Evolutionary conservation across 2,329 filamentous ascomycete genomes (phyloP), one percentile per base, ranked within the genome.

Genomic region (Corinectria fuckeliana): DNA sequence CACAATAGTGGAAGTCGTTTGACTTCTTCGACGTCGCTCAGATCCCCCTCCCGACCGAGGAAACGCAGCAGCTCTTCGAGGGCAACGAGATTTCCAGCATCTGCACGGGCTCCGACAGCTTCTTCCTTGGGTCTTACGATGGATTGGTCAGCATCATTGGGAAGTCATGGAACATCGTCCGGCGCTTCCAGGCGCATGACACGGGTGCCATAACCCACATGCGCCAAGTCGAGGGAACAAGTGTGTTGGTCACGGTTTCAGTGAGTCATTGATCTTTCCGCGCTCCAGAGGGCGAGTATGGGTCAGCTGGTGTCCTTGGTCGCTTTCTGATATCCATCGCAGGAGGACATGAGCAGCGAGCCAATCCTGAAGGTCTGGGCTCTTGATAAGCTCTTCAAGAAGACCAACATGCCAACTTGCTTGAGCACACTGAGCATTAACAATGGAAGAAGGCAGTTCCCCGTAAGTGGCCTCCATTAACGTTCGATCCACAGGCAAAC

Each of bases 11-110:
- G 94, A 97, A 97, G 91, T 89, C 91, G 69, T 99, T 99, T 82
- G 93, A 96, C 84, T 99, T 99, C 88, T 98, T 99, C 86, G 92
- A 97, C 79, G 92, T 96, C 76, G 88, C 88, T 75, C 89, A 91
- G 75, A 88, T 97, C 76, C 88, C 90, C 73, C 84, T 93, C 71
- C 85, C 85, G 69, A 90, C 96, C 75, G 89, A 90, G 72, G 92
- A 96, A 74, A 90, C 88, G 74, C 87, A 88, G 69, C 85, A 88
- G 72, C 84, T 93, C 73, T 90, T 96, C 80, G 90, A 93, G 76
- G 90, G 91, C 85, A 87, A 85, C 74, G 92, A 93, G 69, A 88
- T 96, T 59, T 91, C 91, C 50, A 92, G 88, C 71, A 84, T 97
- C 47, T 92, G 91, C 74, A 91, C 93, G 26, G 94, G 94, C 36